Evolutionary conservation across 345 rosid species (phyloP).

Genomic region (Xanthoceras sorbifolium): DNA sequence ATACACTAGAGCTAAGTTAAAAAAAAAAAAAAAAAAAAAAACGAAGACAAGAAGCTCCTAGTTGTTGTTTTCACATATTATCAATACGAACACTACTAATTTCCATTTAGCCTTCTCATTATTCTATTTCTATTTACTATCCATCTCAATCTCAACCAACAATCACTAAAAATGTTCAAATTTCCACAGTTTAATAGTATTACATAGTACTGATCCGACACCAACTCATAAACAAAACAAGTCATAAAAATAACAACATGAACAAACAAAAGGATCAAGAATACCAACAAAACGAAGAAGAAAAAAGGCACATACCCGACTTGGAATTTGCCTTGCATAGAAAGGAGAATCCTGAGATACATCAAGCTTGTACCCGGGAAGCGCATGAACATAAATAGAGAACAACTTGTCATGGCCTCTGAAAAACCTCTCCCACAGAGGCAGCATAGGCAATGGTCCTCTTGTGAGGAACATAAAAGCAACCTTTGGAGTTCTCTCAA

Average conservation of each 20-base stretch:
- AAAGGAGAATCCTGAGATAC: conserved; percentile 66
- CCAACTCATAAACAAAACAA: background rate
- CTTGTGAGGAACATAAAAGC: conserved; percentile 91
- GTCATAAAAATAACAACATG: background rate
- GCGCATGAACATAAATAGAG: conserved; percentile 69
- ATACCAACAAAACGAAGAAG: background rate
- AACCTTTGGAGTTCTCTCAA: conserved; percentile 62
- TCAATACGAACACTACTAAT: background rate
- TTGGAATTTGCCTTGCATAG: conserved; percentile 68
- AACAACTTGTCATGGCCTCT: conserved; percentile 60
- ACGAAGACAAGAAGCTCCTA: background rate
- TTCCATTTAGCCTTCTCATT: background rate
- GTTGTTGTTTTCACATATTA: background rate
- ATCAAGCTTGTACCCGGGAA: conserved; percentile 49
- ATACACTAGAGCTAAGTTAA: background rate
- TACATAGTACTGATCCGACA: background rate
- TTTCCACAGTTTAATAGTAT: background rate
- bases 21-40: no score
- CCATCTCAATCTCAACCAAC: background rate
- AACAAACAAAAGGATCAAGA: background rate
- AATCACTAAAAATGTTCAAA: background rate
- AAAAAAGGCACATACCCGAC: conserved; percentile 50
- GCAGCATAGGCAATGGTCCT: conserved; percentile 88
- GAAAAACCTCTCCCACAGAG: conserved; percentile 90
- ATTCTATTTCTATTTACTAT: background rate